Evolutionary conservation across 2,329 filamentous ascomycete species (phyloP), one percentile per base, ranked within the genome.

Genomic region (Cladophialophora yegresii): DNA sequence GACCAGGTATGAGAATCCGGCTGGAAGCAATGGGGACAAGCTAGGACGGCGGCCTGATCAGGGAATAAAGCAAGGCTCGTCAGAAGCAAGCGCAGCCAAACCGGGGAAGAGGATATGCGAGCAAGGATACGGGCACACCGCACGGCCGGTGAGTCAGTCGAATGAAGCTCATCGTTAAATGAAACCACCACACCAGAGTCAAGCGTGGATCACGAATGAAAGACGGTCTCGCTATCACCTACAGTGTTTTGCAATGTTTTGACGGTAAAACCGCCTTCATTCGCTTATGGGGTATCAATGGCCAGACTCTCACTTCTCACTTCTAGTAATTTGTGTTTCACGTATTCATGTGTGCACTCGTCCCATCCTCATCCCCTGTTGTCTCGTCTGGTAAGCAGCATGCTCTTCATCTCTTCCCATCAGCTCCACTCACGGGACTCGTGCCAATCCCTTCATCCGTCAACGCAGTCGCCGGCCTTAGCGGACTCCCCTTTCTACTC

Each of bases 401-500:
- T n/a, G 16, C n/a, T 12, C 3, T 3, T 60, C 45, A 56, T 43
- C 13, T 30, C 40, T 33, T 49, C 16, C 49, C 45, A 13, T 3
- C 23, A 32, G 40, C 22, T 30, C 66, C 59, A 63, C 67, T 71
- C 8, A 51, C 64, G 5, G 72, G 72, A 67, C 75, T 73, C 13
- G 72, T 72, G 10, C 74, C 73, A 56, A 76, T 65, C 13, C 71
- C 72, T 62, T 75, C 73, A 67, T 77, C 74, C 36, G 67, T 73
- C 13, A 71, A 32, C 5, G 64, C 68, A 6, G 72, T 71, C 36
- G 67, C 70, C 6, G 73, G 72, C 54, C 74, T 72, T 13, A 78
- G 72, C 22, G 77, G 75, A 55, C 77, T 77, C 2, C 77, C 77
- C 20, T 71, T 71, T 40, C 71, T 73, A 5, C 56, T 59, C 9